Base-by-base conservation (phyloP, 2,329 filamentous ascomycete genomes). In the Talaromyces sp. region DNA sequence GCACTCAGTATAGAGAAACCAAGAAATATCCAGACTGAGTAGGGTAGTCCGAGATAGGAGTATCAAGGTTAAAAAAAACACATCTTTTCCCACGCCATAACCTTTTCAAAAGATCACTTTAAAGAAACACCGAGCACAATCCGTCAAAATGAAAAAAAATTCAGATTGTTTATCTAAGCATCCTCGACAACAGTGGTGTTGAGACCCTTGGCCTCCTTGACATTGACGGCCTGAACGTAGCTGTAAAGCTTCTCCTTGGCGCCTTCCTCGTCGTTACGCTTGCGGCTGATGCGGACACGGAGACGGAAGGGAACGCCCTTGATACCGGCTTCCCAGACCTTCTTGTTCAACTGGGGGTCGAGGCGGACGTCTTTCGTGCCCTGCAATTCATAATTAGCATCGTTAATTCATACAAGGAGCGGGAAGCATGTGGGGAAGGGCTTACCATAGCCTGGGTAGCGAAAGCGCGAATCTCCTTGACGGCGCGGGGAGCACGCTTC, bases 201-300 rank as follows among this genome's bases (percentile, higher is more conserved):
- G 75, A 99, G 90, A 83, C 95, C 94, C 92, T 97, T 98, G 83
- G 93, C 89, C 85, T 96, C 91, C 92, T 98, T 97, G 81, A 98
- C 93, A 84, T 97, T 97, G 82, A 99, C 95, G 76, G 95, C 95
- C 89, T 99, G 94, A 75, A 99, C 95, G 85, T 97, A 97, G 83
- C 91, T 95, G 90, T 98, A 99, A 73, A 99, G 90, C 89, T 96
- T 97, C 89, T 99, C 92, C 88, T 97, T 97, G 82, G 96, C 95
- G 78, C 92, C 92, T 86, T 99, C 95, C 88, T 98, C 95, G 83
- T 99, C 95, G 86, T 99, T 99, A 89, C 95, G 92, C 90, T 96
- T 96, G 85, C 95, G 92, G 80, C 93, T 97, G 85, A 99, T 97
- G 85, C 96, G 93, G 80, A 99, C 89, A 79, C 95, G 94, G 76